Conservation (phyloP, 106 monocot species). For the Acorus calamus region DNA sequence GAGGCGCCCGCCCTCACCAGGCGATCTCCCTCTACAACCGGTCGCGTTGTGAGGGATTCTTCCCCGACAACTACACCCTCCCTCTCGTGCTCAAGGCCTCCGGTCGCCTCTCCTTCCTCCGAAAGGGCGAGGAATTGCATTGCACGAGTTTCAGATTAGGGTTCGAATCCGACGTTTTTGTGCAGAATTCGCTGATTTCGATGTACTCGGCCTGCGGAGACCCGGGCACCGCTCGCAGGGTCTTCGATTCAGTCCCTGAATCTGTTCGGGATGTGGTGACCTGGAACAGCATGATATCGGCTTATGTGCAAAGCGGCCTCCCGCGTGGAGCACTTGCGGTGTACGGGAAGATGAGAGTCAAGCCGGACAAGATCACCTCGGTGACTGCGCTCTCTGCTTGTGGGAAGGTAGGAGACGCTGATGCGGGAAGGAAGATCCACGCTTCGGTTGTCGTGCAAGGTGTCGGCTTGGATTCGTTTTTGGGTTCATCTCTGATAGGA, state of each 20-base stretch:
- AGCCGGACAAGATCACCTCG: constrained; percentile 35
- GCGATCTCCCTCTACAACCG: constrained; percentile 33
- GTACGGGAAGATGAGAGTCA: constrained; percentile 35
- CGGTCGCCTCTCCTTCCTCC: constrained; percentile 12
- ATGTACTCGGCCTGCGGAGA: constrained; percentile 38
- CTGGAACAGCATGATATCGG: constrained; percentile 73
- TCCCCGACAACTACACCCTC: constrained; percentile 56
- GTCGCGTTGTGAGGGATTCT: constrained; percentile 15
- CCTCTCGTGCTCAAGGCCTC: constrained; percentile 42
- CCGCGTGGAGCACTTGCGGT: constrained; percentile 23
- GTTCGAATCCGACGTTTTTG: constrained; percentile 37
- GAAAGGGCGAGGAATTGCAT: constrained; percentile 27
- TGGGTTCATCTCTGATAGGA: constrained; percentile 58
- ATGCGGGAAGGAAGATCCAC: constrained; percentile 41
- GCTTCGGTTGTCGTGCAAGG: constrained; percentile 23
- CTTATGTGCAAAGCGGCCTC: constrained; percentile 23
- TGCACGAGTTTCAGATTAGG: constrained; percentile 36
- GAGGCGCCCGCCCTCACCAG: constrained; percentile 20
- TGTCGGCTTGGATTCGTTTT: constrained; percentile 33
- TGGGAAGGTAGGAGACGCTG: constrained; percentile 15
- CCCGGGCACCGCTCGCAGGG: constrained; percentile 11
- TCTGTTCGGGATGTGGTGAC: constrained; percentile 42
- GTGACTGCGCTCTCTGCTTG: constrained; percentile 41
- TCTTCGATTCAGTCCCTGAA: constrained; percentile 24
- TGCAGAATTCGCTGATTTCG: constrained; percentile 55